Evolutionary conservation across 495 filamentous ascomycete genomes (phyloP).

Genomic region (Trichoderma orchidacearum): DNA sequence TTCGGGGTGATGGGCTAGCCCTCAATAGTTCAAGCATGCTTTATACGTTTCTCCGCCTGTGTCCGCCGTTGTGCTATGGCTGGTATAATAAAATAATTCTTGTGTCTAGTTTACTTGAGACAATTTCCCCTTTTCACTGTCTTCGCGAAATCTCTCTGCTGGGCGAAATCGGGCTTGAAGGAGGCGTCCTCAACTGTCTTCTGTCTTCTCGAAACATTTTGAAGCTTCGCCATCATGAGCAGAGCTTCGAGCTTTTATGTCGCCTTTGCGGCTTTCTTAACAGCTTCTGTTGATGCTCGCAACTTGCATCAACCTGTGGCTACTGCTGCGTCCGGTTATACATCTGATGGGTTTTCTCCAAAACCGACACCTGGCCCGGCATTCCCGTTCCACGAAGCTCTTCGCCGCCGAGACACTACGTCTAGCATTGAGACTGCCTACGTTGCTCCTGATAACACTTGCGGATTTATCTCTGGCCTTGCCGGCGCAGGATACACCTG

Average conservation of each 20-base stretch:
- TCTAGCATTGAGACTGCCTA: conserved; percentile 14
- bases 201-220: background rate
- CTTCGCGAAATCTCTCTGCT: background rate
- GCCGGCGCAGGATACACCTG: conserved; percentile 24
- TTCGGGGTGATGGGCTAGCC: background rate
- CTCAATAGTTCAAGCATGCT: background rate
- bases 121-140: background rate
- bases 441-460: conserved; percentile 32
- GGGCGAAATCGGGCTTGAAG: too few species aligned
- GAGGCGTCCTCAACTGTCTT: background rate
- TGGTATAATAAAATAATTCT: background rate
- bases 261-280: conserved; percentile 12
- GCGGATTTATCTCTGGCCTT: conserved; percentile 28
- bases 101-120: background rate
- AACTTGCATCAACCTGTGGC: conserved; percentile 18
- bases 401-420: background rate
- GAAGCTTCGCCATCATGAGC: conserved; percentile 5
- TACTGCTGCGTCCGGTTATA: conserved; percentile 11
- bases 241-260: conserved; percentile 1
- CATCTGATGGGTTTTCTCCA: conserved; percentile 8
- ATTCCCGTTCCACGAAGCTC: background rate
- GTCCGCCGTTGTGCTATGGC: background rate
- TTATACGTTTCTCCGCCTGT: background rate
- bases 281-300: conserved; percentile 18
- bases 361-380: conserved; percentile 19